Evolutionary conservation across 2,329 filamentous ascomycete genomes (phyloP), one percentile per base, ranked within the genome.

Genomic region (Esteya vermicola): DNA sequence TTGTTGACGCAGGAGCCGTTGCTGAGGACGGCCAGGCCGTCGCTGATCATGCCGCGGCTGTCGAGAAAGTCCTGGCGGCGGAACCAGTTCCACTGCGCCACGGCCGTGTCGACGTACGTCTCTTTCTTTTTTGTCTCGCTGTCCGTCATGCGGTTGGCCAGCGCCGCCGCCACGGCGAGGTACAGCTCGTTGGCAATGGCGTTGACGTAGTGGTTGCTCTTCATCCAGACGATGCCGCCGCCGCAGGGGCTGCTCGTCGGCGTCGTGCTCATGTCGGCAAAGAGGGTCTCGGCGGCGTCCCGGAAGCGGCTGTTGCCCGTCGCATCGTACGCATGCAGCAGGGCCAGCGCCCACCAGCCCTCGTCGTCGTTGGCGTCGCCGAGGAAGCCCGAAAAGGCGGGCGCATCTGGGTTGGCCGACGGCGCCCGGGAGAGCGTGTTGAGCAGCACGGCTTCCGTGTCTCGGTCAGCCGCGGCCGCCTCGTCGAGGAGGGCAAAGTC

Each of bases 261-360:
- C 30, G 64, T 68, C 33, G 49, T 54, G 21, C 64, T 61, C 60
- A 74, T 68, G 49, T 75, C 68, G 25, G 66, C 59, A 42, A 73
- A 76, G 25, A 75, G 66, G 10, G 54, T 50, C 42, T 66, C 62
- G 0, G 71, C 70, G 22, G 61, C 61, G 38, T 65, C 49, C 14
- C 75, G 63, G 47, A 71, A 75, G 28, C 56, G 57, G 9, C 49
- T 39, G 20, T 70, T 55, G 6, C 57, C 55, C 6, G 59, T 69
- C 10, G 69, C 52, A 50, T 75, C 72, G 51, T 64, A 70, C 4
- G 64, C 59, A 31, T 65, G 60, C 43, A 75, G 68, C 61, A 68
- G 65, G n/a, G 63, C 72, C 39, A 76, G 57, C 2, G 65, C 72
- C 72, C 72, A 77, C 72, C 72, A 76, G 16, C 71, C 64, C 51